Evolutionary conservation across 2,329 filamentous ascomycete species (phyloP).

Genomic region (Boeremia exigua): DNA sequence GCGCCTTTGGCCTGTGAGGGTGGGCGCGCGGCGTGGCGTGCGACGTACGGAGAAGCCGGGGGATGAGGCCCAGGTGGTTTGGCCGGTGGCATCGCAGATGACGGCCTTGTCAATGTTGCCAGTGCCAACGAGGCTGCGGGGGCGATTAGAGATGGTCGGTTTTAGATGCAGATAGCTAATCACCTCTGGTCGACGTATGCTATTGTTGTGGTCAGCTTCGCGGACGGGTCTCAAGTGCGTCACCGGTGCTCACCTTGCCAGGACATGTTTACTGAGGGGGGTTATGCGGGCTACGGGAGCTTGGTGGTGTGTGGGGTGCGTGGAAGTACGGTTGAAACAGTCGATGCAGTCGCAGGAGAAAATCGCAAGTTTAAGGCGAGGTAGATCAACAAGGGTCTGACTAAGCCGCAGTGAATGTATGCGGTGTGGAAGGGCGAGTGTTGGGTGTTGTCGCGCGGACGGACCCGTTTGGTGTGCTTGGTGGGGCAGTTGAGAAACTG

Average conservation of each 20-base stretch:
- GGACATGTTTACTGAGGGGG: conserved; percentile 48
- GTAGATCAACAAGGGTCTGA: conserved; percentile 28
- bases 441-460: conserved; percentile 24
- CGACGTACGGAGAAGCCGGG: conserved; percentile 77
- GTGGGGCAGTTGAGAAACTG: conserved; percentile 14
- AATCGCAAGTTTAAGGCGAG: conserved; percentile 21
- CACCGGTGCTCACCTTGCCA: conserved; percentile 49
- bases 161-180: not conserved
- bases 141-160: conserved; percentile 21
- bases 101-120: conserved; percentile 57
- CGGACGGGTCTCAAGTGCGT: conserved; percentile 4
- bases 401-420: conserved; percentile 32
- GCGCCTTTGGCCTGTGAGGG: not conserved
- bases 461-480: conserved; percentile 21
- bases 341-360: conserved; percentile 21
- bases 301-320: conserved; percentile 19
- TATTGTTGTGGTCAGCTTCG: conserved; percentile 33
- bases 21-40: conserved; percentile 9
- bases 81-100: conserved; percentile 57
- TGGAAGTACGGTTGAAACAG: conserved; percentile 17
- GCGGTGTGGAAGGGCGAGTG: conserved; percentile 31
- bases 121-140: conserved; percentile 49
- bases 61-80: conserved; percentile 78
- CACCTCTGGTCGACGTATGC: conserved; percentile 53
- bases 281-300: conserved; percentile 33